These are phyloP conservation scores for Sextonia rubra DNA, from an alignment of 164 flowering plant genomes.

Conservation along the genomic window DNA sequence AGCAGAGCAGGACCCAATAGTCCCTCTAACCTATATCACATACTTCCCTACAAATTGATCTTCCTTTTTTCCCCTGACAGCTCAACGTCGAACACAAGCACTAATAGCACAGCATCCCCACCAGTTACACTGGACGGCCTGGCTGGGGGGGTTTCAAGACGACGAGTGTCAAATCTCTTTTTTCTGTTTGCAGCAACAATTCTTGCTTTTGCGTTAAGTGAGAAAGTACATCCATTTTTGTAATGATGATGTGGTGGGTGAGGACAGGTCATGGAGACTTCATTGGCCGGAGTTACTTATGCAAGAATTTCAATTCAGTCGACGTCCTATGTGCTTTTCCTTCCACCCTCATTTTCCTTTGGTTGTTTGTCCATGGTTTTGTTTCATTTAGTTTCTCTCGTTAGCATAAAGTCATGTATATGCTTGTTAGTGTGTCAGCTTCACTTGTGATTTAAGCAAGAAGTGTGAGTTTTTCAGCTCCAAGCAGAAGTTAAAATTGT, in stretches of 20 bases:
- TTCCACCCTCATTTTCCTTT: neutral
- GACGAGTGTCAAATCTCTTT: constrained; percentile 19
- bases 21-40: neutral
- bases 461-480: neutral
- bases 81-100: constrained; percentile 28
- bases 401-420: neutral
- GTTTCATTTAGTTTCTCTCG: neutral
- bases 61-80: constrained; percentile 27
- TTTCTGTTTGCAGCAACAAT: constrained; percentile 14
- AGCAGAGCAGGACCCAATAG: neutral
- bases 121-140: constrained; percentile 39
- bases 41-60: neutral
- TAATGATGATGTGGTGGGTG: neutral
- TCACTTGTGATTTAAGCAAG: constrained; percentile 5
- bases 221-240: constrained; percentile 13
- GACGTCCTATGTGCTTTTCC: neutral
- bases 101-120: constrained; percentile 27
- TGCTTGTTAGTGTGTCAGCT: neutral
- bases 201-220: constrained; percentile 13
- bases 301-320: neutral
- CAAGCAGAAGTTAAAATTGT: neutral
- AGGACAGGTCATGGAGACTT: neutral
- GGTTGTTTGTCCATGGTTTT: neutral
- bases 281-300: neutral
- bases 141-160: constrained; percentile 17